Base-by-base conservation (phyloP, 2,329 filamentous ascomycete genomes). In the Aureobasidium musti region DNA sequence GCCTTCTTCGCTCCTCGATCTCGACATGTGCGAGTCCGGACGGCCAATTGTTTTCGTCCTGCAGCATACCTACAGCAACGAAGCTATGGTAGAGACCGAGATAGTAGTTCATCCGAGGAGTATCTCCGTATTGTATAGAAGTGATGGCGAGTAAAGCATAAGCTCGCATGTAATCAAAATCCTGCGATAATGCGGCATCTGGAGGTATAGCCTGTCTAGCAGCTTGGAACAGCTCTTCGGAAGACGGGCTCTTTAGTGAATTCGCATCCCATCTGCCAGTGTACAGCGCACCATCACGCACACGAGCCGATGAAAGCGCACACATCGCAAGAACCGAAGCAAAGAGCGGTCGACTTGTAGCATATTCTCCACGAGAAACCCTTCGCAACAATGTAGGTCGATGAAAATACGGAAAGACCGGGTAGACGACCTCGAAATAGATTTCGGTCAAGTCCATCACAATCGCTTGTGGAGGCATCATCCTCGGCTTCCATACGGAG, bases 11-110 rank as follows among this genome's bases (percentile, higher is more conserved):
- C 69, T 82, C 79, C 70, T 84, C 81, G 10, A 72, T 73, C 68
- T 84, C 82, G 10, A 83, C 75, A 7, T 76, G 71, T 17, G 74
- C 75, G 8, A 83, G 74, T 14, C 74, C 72, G 5, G 74, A 73
- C 0, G 83, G 83, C 84, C 84, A 86, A 14, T 81, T 77, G 5
- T 76, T 74, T 70, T 86, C 84, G 69, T 85, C 82, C 69, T 85
- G 82, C 14, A 84, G 76, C 1, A 77, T 74, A 66, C 83, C 78
- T 70, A 84, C 81, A 11, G 79, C 79, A 4, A 80, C 77, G 19
- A 85, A 72, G 14, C 80, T 82, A 69, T 82, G 79, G 69, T 85
- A 86, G 47, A 77, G 76, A 30, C 83, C 83, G 23, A 84, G 74
- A 68, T 82, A 82, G 66, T 81, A 76, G 43, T 84, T 82, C 80